A percentile compares a stretch with the other conserved stretches of the same genome.
phyloP scores from a whole-genome alignment of 2,329 filamentous ascomycete genomes.

The Phyllosticta citribraziliensis region DNA sequence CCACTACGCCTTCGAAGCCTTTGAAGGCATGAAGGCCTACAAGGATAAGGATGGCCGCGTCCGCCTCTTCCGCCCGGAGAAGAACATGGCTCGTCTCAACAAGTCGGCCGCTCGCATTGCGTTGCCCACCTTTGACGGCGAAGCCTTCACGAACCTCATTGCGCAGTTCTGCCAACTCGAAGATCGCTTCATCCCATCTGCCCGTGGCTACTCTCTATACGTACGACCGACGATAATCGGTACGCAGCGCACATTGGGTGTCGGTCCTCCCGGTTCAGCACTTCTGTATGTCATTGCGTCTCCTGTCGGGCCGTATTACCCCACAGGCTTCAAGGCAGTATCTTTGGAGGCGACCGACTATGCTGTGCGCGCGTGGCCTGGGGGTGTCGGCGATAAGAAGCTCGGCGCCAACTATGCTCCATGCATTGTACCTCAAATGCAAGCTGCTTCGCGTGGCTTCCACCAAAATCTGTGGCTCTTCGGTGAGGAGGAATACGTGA shows the following conservation, averaged over 20 bases:
- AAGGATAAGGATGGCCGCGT: slow-evolving; percentile 71
- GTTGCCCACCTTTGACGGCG: slow-evolving; percentile 71
- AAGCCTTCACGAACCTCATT: slow-evolving; percentile 71
- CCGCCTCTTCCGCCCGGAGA: slow-evolving; percentile 85
- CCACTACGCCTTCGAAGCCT: slow-evolving; percentile 97
- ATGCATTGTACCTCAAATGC: slow-evolving; percentile 90
- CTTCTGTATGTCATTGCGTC: slow-evolving; percentile 92
- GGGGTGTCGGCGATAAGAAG: slow-evolving; percentile 96
- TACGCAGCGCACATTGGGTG: slow-evolving; percentile 87
- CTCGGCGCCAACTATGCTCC: slow-evolving; percentile 98
- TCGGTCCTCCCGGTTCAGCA: slow-evolving; percentile 83
- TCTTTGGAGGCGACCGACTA: slow-evolving; percentile 94
- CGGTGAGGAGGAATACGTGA: slow-evolving; percentile 88
- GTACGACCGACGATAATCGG: slow-evolving; percentile 95
- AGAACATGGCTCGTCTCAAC: slow-evolving; percentile 94
- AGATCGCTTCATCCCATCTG: slow-evolving; percentile 75
- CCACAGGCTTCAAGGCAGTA: slow-evolving; percentile 95
- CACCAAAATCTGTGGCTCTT: slow-evolving; percentile 99
- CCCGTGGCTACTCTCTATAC: slow-evolving; percentile 85
- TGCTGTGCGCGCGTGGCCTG: slow-evolving; percentile 93
- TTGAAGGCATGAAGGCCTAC: slow-evolving; percentile 99
- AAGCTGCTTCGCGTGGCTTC: slow-evolving; percentile 83
- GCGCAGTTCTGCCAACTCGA: slow-evolving; percentile 71
- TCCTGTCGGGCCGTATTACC: slow-evolving; percentile 95
- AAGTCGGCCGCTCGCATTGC: slow-evolving; percentile 86